Percentiles rank a stretch among this genome's conserved stretches.
Evolutionary conservation across 2,329 filamentous ascomycete species (phyloP).

Genomic region (Monosporascus sp.): DNA sequence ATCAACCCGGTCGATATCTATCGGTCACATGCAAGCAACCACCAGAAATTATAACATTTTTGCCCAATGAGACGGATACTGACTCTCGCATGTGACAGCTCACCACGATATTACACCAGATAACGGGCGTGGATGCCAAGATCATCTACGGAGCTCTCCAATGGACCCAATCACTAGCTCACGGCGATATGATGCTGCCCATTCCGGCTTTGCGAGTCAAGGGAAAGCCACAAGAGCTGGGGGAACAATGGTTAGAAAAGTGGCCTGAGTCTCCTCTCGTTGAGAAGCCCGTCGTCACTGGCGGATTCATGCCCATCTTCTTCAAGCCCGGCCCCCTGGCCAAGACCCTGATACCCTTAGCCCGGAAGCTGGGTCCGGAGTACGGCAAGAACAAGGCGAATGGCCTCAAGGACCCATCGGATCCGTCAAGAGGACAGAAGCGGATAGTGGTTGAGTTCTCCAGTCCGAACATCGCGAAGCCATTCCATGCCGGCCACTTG

Average conservation of each 20-base stretch:
- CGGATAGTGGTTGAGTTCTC: conserved; percentile 66
- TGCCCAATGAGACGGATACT: background rate
- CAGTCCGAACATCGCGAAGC: conserved; percentile 71
- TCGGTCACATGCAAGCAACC: conserved; percentile 36
- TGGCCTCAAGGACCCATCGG: conserved; percentile 49
- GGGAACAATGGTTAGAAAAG: conserved; percentile 57
- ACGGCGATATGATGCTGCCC: conserved; percentile 75
- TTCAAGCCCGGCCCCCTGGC: conserved; percentile 66
- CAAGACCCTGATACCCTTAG: conserved; percentile 61
- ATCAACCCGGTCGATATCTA: conserved; percentile 76
- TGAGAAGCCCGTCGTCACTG: conserved; percentile 61
- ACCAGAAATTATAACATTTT: background rate
- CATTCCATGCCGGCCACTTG: conserved; percentile 70
- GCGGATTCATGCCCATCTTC: conserved; percentile 73
- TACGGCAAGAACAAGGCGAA: conserved; percentile 62
- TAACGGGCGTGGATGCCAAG: conserved; percentile 64
- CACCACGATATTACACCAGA: conserved; percentile 59
- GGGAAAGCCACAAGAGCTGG: conserved; percentile 61
- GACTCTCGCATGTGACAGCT: conserved; percentile 51
- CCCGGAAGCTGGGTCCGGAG: conserved; percentile 54
- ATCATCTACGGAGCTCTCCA: conserved; percentile 72
- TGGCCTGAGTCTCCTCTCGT: conserved; percentile 72
- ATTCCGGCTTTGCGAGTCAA: conserved; percentile 76
- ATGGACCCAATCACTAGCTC: conserved; percentile 75
- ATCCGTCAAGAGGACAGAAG: conserved; percentile 34